Base-by-base conservation (phyloP, 2,329 filamentous ascomycete genomes). In the Penicillium sp. region DNA sequence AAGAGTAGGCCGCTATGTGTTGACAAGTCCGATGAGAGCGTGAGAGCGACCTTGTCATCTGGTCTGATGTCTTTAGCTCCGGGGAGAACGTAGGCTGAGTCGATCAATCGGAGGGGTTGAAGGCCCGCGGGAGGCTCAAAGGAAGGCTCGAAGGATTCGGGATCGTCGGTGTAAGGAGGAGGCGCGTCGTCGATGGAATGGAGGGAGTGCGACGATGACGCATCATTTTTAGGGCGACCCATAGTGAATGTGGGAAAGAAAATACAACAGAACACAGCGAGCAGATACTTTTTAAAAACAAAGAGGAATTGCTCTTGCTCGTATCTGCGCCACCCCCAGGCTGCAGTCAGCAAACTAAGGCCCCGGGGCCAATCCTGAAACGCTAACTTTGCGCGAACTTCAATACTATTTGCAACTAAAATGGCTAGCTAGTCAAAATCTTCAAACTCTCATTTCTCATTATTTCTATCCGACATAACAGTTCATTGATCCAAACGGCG, bases 111-210 rank as follows among this genome's bases (percentile, higher is more conserved):
- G 36, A 65, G 61, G 3, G 57, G 54, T 32, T 36, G 31, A 9
- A 50, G 32, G 22, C 22, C 47, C 14, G 38, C 14, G 44, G 50
- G 50, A 31, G 24, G 34, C 34, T 14, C 34, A 7, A n/a, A 36
- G 34, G 34, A 27, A 27, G 24, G 13, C 34, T 36, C 11, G 34
- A 48, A 24, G 45, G 42, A 16, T 22, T 56, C 55, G 18, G 58
- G 57, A 5, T 63, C 61, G 16, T 65, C 63, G 43, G 59, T 54
- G 42, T 65, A 65, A 31, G 63, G 63, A 46, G 63, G 63, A 8
- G 61, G 63, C 27, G 43, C 49, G 18, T 58, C 51, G 36, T 56
- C 53, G 32, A 62, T 43, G 22, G 60, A 56, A 46, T 59, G 61
- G 16, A 64, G 58, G 4, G 63, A 63, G 47, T 54, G 54, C 14